phyloP scores from a whole-genome alignment of 352 stramenopile genomes.

The Globisporangium barbulae region DNA sequence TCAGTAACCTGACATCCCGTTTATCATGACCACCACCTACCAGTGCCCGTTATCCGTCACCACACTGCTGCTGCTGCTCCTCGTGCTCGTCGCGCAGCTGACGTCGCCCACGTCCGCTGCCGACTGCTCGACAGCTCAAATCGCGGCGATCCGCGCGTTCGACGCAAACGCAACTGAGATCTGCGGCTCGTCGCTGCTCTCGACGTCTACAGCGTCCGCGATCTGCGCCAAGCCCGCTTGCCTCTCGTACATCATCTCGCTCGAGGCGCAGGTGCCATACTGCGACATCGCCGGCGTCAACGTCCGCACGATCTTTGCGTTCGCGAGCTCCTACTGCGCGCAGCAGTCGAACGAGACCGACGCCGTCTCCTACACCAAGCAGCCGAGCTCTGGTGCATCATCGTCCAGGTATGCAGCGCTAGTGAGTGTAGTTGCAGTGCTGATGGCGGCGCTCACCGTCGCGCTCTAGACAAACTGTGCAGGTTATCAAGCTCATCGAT shows the following conservation, averaged over 20 bases:
- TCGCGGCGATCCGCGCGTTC: slow-evolving; percentile 12
- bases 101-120: neutral
- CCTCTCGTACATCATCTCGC: slow-evolving; percentile 15
- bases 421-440: neutral
- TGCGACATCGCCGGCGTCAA: slow-evolving; percentile 16
- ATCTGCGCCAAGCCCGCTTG: slow-evolving; percentile 12
- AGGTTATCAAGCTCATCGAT: neutral
- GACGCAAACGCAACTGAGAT: slow-evolving; percentile 13
- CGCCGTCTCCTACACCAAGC: slow-evolving; percentile 13
- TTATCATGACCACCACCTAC: neutral
- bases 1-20: neutral
- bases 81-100: neutral
- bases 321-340: slow-evolving; percentile 12
- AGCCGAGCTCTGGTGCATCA: neutral
- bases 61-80: neutral
- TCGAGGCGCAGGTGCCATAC: slow-evolving; percentile 16
- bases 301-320: slow-evolving; percentile 12
- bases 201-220: neutral
- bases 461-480: neutral
- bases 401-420: neutral
- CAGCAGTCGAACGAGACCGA: slow-evolving; percentile 11
- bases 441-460: neutral
- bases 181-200: slow-evolving; percentile 12
- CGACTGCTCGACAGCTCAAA: slow-evolving; percentile 9
- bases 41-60: neutral